Conservation (phyloP, 345 rosid species). For the Melastoma malabathricum region DNA sequence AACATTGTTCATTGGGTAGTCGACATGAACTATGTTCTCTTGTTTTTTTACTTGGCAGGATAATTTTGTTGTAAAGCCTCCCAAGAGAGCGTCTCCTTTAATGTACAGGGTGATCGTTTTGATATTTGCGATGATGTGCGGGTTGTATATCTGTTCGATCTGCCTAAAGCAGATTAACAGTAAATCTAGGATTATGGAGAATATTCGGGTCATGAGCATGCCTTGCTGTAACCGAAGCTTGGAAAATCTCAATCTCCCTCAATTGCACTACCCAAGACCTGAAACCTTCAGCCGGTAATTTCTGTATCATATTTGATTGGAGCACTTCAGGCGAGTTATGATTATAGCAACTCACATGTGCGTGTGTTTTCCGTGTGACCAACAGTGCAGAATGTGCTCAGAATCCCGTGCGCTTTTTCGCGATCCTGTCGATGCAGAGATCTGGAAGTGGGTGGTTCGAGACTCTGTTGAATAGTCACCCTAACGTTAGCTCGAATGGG, state of each 20-base stretch:
- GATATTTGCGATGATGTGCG: constrained; percentile 56
- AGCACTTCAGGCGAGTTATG: background rate
- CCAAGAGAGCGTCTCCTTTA: constrained; percentile 55
- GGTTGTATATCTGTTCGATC: constrained; percentile 46
- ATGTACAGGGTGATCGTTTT: constrained; percentile 61
- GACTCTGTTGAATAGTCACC: constrained; percentile 83
- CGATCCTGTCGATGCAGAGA: constrained; percentile 89
- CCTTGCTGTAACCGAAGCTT: constrained; percentile 13
- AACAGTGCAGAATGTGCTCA: constrained; percentile 59
- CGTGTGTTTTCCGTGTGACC: background rate
- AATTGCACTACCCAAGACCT: constrained; percentile 68
- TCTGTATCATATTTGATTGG: too few species aligned
- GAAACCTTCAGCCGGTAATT: constrained; percentile 65
- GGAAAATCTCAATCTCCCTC: constrained; percentile 17
- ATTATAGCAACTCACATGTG: background rate
- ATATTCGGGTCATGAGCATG: constrained; percentile 28
- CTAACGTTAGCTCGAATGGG: constrained; percentile 85
- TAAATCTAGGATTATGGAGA: constrained; percentile 20
- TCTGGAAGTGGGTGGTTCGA: constrained; percentile 99
- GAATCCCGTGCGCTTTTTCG: constrained; percentile 76
- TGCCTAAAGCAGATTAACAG: constrained; percentile 57
- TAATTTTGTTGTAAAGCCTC: constrained; percentile 41
- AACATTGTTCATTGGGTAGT: background rate
- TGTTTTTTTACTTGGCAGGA: constrained; percentile 32
- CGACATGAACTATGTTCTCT: constrained; percentile 5